Conservation (phyloP, 306 rosid species). For the Vigna unguiculata region DNA sequence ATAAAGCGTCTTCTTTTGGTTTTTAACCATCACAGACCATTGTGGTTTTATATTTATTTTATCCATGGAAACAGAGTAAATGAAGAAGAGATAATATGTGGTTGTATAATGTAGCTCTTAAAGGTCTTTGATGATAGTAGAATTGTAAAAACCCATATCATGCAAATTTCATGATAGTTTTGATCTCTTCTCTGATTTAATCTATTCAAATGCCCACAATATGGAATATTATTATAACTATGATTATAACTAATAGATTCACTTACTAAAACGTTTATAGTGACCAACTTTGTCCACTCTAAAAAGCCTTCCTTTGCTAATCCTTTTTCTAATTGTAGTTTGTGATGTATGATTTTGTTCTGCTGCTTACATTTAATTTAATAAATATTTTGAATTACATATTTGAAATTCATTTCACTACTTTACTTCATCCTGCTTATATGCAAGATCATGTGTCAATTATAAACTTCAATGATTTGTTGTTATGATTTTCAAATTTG, state of each 20-base stretch:
- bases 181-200: not conserved
- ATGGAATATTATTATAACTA: conserved; percentile 16
- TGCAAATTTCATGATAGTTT: conserved; percentile 1
- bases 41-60: too few relatives aligned
- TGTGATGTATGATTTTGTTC: conserved; percentile 21
- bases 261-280: conserved; percentile 13
- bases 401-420: not conserved
- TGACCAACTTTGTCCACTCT: conserved; percentile 17
- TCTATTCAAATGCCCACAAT: conserved; percentile 2
- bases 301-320: not conserved
- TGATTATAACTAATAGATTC: conserved; percentile 16
- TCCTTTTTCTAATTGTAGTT: not conserved
- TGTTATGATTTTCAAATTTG: conserved; percentile 20
- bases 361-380: conserved; percentile 27
- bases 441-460: conserved; percentile 14
- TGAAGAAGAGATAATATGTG: too few relatives aligned
- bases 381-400: conserved; percentile 13
- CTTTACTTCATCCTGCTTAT: conserved; percentile 8
- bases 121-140: too few relatives aligned
- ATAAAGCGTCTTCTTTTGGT: too few relatives aligned
- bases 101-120: too few relatives aligned
- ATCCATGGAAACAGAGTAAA: too few relatives aligned
- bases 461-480: not conserved
- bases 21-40: too few relatives aligned
- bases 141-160: conserved; percentile 21